Evolutionary conservation across 306 rosid species (phyloP).

Genomic region (Cajanus cajan): DNA sequence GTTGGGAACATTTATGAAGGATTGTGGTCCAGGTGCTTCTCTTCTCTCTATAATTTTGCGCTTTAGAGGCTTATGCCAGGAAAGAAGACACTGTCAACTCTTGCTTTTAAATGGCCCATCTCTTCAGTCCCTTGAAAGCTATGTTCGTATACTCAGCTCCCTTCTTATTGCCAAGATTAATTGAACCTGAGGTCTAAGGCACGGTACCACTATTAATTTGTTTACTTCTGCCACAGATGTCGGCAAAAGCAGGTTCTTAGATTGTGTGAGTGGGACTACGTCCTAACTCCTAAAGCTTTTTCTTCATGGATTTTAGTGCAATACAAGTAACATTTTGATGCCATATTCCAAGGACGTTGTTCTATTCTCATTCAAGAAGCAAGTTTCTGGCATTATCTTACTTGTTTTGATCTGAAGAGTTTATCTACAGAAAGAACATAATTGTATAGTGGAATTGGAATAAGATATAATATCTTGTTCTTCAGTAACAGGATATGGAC

Average conservation of each 20-base stretch:
- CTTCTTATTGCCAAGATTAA: conserved; percentile 39
- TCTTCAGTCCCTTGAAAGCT: conserved; percentile 47
- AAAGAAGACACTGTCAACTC: conserved; percentile 40
- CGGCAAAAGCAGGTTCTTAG: conserved; percentile 28
- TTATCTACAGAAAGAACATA: conserved; percentile 28
- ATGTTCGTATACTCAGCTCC: conserved; percentile 42
- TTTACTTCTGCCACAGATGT: conserved; percentile 28
- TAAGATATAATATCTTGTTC: conserved; percentile 22
- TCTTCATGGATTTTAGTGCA: conserved; percentile 33
- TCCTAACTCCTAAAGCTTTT: conserved; percentile 20
- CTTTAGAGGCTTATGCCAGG: conserved; percentile 39
- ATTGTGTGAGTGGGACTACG: conserved; percentile 33
- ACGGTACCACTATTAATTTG: conserved; percentile 30
- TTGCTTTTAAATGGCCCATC: conserved; percentile 42
- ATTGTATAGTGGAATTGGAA: conserved; percentile 25
- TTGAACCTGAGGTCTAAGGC: conserved; percentile 26
- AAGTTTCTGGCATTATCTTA: conserved; percentile 15
- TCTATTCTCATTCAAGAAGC: not conserved
- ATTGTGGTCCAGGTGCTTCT: conserved; percentile 54
- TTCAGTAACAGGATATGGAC: not conserved
- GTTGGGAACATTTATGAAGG: conserved; percentile 41
- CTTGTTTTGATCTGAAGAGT: conserved; percentile 13
- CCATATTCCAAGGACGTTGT: not conserved
- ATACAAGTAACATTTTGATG: conserved; percentile 20
- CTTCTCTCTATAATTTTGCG: conserved; percentile 36